Base-by-base conservation (phyloP, 2,329 filamentous ascomycete species). In the Sporothrix globosa region DNA sequence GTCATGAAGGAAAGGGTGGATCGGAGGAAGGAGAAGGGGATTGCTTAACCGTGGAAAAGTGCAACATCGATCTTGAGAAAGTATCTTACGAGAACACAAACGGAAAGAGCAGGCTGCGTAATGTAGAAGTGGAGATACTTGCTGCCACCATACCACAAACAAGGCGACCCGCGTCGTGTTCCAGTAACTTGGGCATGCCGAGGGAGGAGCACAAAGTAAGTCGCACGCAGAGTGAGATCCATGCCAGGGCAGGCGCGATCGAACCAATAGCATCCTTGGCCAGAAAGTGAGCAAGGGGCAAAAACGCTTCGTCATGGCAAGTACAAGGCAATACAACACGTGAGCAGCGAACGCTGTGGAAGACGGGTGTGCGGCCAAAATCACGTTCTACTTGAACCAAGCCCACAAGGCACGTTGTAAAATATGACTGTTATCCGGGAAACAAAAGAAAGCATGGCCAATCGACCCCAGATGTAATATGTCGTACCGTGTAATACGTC, bases 141-240 rank as follows among this genome's bases (percentile, higher is more conserved):
- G 30, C n/a, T 27, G 21, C 21, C 19, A 52, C 27, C 24, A 54
- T 6, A 34, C 34, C 34, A 34, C 34, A 21, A 24, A 24, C 46
- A 19, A 67, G 48, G 41, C 54, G 53, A 39, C 44, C 27, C 56
- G 21, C 68, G 50, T 60, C 60, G 60, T 52, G 61, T 67, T 70
- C 68, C 69, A 65, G 69, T 30, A 67, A 48, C 52, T 50, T 48
- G 68, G 68, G 30, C 61, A 67, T 65, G 69, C 39, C 61, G 69
- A 44, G 14, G 41, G 3, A 44, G 48, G 50, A 41, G 61, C 11
- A 24, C 39, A 44, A 63, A 60, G 17, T n/a, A 52, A 65, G 61
- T 41, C 46, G 63, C 46, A 48, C 24, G 27, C 41, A 39, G 63
- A 41, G 63, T 50, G 44, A 66, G 61, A 66, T 52, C 61, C 30